Evolutionary conservation across 768 basidiomycete genomes (phyloP), one percentile per base, ranked within the genome.

Genomic region (Phaeotremella skinneri): DNA sequence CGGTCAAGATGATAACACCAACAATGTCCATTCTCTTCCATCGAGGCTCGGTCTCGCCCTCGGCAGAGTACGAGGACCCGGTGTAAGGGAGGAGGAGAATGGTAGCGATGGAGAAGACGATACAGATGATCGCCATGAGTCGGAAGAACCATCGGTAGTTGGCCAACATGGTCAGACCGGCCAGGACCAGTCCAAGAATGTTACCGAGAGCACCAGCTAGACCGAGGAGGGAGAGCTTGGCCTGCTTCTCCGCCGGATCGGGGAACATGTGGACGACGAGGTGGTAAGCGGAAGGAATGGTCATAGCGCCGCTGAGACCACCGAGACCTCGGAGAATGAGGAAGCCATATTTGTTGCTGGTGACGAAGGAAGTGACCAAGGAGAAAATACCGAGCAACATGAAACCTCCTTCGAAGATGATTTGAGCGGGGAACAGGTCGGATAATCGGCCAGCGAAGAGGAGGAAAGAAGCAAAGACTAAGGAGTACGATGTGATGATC

Each of bases 61-160:
- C 27, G 16, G 52, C 17, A 13, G 57, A 26, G 45, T 71, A 62
- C 1, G 64, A 56, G 9, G 68, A 64, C 20, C 61, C 61, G 32
- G 55, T 69, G 61, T 62, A 64, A 13, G 69, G 69, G 2, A 68
- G 62, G 48, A 71, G 61, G 48, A 64, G 27, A 58, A 68, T 66
- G 2, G 78, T 76, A 17, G 79, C 45, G 58, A 76, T 66, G 17
- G 70, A 66, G 56, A 81, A 82, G 3, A 78, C 34, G 17, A 80
- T 43, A 59, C 63, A 69, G 32, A 83, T 55, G 34, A 82, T 78
- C 2, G 81, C 78, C 31, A 78, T 71, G 58, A 81, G 78, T 68
- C 80, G 83, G 67, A 85, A 84, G 20, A 83, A 78, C 83, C 83
- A 83, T 26, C 69, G 78, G 75, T 80, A 84, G 49, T 48, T 59